These are phyloP conservation scores for Aspergillus persii DNA, from an alignment of 2,329 filamentous ascomycete genomes.

Conservation along the genomic window DNA sequence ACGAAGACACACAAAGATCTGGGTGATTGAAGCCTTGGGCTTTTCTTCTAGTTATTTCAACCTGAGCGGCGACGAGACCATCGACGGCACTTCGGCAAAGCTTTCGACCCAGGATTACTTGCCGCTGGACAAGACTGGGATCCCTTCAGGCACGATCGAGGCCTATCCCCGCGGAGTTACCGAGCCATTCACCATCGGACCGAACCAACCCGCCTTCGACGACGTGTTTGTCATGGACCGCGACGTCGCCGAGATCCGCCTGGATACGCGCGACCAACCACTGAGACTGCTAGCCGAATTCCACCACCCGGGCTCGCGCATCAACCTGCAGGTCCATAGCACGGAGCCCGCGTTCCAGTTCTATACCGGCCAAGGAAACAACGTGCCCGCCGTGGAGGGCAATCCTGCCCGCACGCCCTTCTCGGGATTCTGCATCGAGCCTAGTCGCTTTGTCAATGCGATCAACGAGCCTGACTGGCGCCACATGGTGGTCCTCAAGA, in stretches of 20 bases:
- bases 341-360: constrained; percentile 97
- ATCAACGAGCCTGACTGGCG: constrained; percentile 79
- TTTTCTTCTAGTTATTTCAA: constrained; percentile 61
- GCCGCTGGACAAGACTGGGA: constrained; percentile 68
- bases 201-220: constrained; percentile 73
- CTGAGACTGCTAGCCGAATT: constrained; percentile 69
- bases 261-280: constrained; percentile 64
- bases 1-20: background rate
- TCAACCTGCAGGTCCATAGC: constrained; percentile 83
- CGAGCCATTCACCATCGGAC: constrained; percentile 69
- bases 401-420: constrained; percentile 64
- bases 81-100: constrained; percentile 61
- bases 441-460: constrained; percentile 86
- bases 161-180: constrained; percentile 63
- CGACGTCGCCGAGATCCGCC: constrained; percentile 57
- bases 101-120: constrained; percentile 65
- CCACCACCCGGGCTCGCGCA: constrained; percentile 67
- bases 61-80: constrained; percentile 57
- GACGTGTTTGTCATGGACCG: constrained; percentile 82
- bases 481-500: constrained; percentile 74
- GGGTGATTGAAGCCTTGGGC: background rate
- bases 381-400: constrained; percentile 64
- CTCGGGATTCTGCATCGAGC: constrained; percentile 87
- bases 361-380: constrained; percentile 84
- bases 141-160: constrained; percentile 68